Evolutionary conservation across 495 filamentous ascomycete species (phyloP), one percentile per base, ranked within the genome.

Genomic region (Acidiella bohemica): DNA sequence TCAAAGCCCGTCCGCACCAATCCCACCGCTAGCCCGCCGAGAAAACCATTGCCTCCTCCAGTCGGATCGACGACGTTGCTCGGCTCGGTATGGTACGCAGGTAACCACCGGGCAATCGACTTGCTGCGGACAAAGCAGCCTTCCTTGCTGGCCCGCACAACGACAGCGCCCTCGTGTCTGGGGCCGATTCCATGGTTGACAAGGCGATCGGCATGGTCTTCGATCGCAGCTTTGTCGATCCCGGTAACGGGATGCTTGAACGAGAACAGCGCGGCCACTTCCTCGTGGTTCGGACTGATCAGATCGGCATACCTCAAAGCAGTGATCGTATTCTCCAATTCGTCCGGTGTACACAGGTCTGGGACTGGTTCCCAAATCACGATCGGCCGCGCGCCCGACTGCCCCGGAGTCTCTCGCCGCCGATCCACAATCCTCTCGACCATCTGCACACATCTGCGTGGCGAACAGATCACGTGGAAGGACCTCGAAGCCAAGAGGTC

Each of bases 321-420:
- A 37, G 78, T 72, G 24, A 79, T 71, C 61, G 78, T 81, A 43
- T 73, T 79, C 1, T 76, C 63, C 35, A 85, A 66, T 57, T 95
- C 75, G 44, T 74, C 71, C 0, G 84, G 81, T 0, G 67, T 74
- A 56, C 90, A 95, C 2, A 81, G 71, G 54, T 92, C 84, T 9
- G 92, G 90, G 3, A 94, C 79, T 3, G 90, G 90, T 55, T 97
- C 90, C 90, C 90, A 97, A 27, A 95, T 73, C 57, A 95, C 79
- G 10, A 90, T 56, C 1, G 82, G 85, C 21, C 67, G 67, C 5
- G 22, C 17, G 4, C 32, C n/a, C 12, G 28, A 5, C 7, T 28
- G 7, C 7, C 9, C 18, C 14, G 24, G 27, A 7, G 20, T 30
- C 13, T 18, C 33, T 2, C 14, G 13, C 4, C 60, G 67, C 16